Evolutionary conservation across 2,329 filamentous ascomycete species (phyloP), one percentile per base, ranked within the genome.

Genomic region (Stachybotrys chlorohalonatus): DNA sequence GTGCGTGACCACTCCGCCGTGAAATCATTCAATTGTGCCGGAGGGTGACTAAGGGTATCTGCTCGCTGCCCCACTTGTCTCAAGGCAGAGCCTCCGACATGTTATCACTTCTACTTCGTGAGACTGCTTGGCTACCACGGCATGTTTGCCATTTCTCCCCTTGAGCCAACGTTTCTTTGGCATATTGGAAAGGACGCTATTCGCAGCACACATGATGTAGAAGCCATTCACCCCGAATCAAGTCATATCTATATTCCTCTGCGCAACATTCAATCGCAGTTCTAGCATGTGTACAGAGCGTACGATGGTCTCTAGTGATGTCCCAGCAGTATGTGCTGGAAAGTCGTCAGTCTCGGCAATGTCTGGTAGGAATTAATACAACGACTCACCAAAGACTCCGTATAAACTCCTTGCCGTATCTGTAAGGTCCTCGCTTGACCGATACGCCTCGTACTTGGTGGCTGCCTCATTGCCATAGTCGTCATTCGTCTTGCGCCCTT

Each of bases 241-340:
- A 24, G 24, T 24, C 24, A 24, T 24, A 24, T 24, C 36, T 42
- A 42, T 9, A 42, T 57, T 57, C 32, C 54, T 62, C 51, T 73
- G 71, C 70, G 69, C 73, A 17, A 55, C 53, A 1, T 67, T 54
- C n/a, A 74, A 64, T 9, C 62, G 62, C 16, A 65, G 64, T 53
- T 74, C 72, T 36, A 73, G 56, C 65, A 68, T 71, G 56, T 73
- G 72, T 7, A 74, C 67, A 31, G 70, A 70, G 31, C 66, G 62
- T 3, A 71, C 63, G 15, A 68, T 59, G 36, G 67, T 65, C 6
- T 68, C 63, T 5, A 72, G 58, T 5, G 70, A 64, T 8, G 72
- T 55, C 5, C 70, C 72, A 8, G 66, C 61, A n/a, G 62, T 57
- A 8, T 64, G 61, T 32, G 65, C 71, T 68, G 48, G 24, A 31